These are phyloP conservation scores for Senna tora DNA, from an alignment of 306 rosid species.

Conservation along the genomic window DNA sequence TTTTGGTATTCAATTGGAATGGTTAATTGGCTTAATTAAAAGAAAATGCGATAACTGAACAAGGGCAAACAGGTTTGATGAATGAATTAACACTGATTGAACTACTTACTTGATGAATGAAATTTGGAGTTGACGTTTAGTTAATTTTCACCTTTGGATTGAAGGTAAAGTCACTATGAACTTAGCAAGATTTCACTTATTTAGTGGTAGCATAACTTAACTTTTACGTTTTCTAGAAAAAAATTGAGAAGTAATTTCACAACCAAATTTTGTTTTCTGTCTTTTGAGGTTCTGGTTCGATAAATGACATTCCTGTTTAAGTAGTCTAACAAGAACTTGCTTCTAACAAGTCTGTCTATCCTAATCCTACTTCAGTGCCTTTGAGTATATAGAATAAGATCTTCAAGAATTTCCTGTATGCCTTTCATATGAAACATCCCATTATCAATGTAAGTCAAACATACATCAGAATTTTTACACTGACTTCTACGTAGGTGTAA, in stretches of 20 bases:
- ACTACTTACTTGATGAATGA: too few relatives aligned
- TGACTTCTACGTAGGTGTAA: too few relatives aligned
- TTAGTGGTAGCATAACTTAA: too few relatives aligned
- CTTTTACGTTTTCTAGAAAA: too few relatives aligned
- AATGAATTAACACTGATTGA: background rate
- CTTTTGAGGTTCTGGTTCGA: slow-evolving; percentile 68
- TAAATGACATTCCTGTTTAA: slow-evolving; percentile 82
- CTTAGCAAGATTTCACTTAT: too few relatives aligned
- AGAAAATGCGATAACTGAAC: background rate
- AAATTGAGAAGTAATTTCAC: too few relatives aligned
- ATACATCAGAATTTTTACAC: background rate
- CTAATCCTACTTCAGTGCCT: slow-evolving; percentile 86
- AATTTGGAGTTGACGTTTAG: too few relatives aligned
- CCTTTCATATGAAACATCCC: slow-evolving; percentile 76
- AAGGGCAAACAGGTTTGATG: background rate
- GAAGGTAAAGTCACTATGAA: too few relatives aligned
- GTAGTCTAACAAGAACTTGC: slow-evolving; percentile 74
- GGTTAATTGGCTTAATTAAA: background rate
- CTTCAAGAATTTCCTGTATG: slow-evolving; percentile 75
- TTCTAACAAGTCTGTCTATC: slow-evolving; percentile 90
- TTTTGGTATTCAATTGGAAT: background rate
- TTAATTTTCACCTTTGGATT: too few relatives aligned
- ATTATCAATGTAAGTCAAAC: slow-evolving; percentile 12
- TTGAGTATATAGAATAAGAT: slow-evolving; percentile 76
- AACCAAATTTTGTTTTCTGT: slow-evolving; percentile 17